phyloP scores from a whole-genome alignment of 768 basidiomycete species.

The Psilocybe sp. region DNA sequence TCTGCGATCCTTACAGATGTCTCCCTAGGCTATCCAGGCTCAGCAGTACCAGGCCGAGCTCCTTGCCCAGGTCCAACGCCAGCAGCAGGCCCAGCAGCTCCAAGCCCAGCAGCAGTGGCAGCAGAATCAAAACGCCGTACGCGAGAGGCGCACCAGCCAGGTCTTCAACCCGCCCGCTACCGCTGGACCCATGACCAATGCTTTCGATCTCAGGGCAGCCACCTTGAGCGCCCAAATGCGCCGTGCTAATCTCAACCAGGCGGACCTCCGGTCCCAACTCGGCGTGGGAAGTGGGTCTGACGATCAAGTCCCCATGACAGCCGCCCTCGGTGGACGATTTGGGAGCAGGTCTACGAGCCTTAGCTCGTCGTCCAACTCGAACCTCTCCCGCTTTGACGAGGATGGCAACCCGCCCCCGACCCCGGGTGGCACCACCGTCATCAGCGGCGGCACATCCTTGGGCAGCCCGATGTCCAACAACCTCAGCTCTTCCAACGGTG shows the following conservation, averaged over 20 bases:
- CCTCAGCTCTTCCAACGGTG: slow-evolving; percentile 20
- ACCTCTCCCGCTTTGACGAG: slow-evolving; percentile 24
- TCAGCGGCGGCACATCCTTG: slow-evolving; percentile 72
- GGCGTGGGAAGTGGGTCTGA: slow-evolving; percentile 40
- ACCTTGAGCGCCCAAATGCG: slow-evolving; percentile 58
- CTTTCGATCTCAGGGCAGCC: slow-evolving; percentile 64
- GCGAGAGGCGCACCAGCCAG: slow-evolving; percentile 45
- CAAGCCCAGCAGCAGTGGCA: slow-evolving; percentile 15
- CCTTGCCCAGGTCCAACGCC: slow-evolving; percentile 52
- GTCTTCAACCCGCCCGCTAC: slow-evolving; percentile 60
- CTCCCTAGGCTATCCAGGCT: slow-evolving; percentile 57
- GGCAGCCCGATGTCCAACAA: slow-evolving; percentile 49
- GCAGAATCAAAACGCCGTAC: slow-evolving; percentile 31
- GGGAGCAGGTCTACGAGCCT: slow-evolving; percentile 59
- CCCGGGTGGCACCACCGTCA: slow-evolving; percentile 61
- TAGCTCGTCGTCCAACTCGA: slow-evolving; percentile 28
- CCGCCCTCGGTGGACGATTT: slow-evolving; percentile 72
- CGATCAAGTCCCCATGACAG: slow-evolving; percentile 78
- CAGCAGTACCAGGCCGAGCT: slow-evolving; percentile 78
- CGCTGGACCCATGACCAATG: slow-evolving; percentile 64
- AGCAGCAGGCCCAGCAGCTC: slow-evolving; percentile 20
- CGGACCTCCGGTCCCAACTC: slow-evolving; percentile 62
- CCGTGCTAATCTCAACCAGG: slow-evolving; percentile 53
- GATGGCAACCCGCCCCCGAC: slow-evolving; percentile 52
- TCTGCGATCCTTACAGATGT: slow-evolving; percentile 14